Evolutionary conservation across 2,329 filamentous ascomycete species (phyloP).

Genomic region (Scytalidium sp.): DNA sequence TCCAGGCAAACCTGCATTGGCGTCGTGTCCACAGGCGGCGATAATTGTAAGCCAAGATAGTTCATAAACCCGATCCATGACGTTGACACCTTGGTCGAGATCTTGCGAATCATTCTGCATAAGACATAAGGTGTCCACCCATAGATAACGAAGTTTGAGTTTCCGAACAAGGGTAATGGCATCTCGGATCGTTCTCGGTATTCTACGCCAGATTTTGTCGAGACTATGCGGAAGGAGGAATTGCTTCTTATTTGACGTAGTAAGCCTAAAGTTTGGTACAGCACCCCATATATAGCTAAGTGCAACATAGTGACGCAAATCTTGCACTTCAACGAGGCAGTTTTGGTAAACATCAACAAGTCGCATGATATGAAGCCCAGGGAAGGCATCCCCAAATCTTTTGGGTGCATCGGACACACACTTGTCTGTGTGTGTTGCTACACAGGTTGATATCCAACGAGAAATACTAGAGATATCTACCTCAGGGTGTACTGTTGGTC

Average conservation of each 20-base stretch:
- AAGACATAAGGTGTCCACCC: slow-evolving; percentile 15
- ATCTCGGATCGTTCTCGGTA: slow-evolving; percentile 14
- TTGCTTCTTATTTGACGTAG: not conserved
- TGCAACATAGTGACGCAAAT: not conserved
- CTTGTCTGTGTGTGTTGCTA: not conserved
- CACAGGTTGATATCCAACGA: not conserved
- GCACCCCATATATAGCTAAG: not conserved
- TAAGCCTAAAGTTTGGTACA: not conserved
- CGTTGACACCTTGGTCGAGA: slow-evolving; percentile 15
- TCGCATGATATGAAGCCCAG: not conserved
- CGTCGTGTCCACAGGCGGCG: slow-evolving; percentile 17
- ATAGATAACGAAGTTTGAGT: slow-evolving; percentile 16
- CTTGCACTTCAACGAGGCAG: not conserved
- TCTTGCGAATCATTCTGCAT: slow-evolving; percentile 9
- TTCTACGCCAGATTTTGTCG: not conserved
- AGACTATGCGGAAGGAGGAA: not conserved
- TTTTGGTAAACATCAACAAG: not conserved
- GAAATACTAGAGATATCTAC: not conserved
- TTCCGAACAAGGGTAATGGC: slow-evolving; percentile 18
- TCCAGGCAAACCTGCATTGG: slow-evolving; percentile 14
- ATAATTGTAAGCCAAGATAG: slow-evolving; percentile 13
- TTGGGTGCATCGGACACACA: not conserved
- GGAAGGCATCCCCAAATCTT: not conserved
- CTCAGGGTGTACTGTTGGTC: not conserved
- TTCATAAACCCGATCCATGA: slow-evolving; percentile 20